Conservation (phyloP, 2,329 filamentous ascomycete genomes). For the Colletotrichum paranaense region DNA sequence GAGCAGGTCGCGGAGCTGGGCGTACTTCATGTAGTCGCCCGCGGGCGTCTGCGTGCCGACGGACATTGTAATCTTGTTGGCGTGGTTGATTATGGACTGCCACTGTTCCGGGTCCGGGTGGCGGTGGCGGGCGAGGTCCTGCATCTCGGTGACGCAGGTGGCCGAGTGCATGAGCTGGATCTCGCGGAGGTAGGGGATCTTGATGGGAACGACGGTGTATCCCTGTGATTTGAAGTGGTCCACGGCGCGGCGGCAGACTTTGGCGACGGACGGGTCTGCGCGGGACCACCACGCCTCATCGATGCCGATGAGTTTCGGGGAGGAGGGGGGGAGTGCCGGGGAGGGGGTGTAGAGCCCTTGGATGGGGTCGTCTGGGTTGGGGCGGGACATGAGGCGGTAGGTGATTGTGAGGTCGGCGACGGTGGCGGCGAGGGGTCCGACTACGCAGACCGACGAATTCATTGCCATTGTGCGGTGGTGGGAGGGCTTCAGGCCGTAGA, state of each 20-base stretch:
- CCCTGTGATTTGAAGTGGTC: constrained; percentile 64
- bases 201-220: constrained; percentile 67
- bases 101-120: constrained; percentile 58
- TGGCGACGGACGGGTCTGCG: constrained; percentile 71
- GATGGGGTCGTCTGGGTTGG: constrained; percentile 67
- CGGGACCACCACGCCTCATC: constrained; percentile 62
- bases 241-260: constrained; percentile 71
- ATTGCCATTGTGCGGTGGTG: constrained; percentile 75
- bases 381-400: constrained; percentile 83
- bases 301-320: constrained; percentile 76
- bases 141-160: constrained; percentile 80
- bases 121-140: constrained; percentile 53
- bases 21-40: constrained; percentile 77
- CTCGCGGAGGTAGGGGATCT: constrained; percentile 74
- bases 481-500: constrained; percentile 84
- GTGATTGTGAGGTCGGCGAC: constrained; percentile 83
- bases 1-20: constrained; percentile 78
- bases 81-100: constrained; percentile 67
- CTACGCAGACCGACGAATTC: constrained; percentile 68
- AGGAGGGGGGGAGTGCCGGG: constrained; percentile 52
- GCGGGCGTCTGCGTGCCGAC: constrained; percentile 73
- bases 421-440: constrained; percentile 80
- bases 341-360: constrained; percentile 74
- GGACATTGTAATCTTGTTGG: constrained; percentile 77
- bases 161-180: constrained; percentile 82